These are phyloP conservation scores for Solanum infundibuliforme DNA, from an alignment of 257 asterid species.

Conservation along the genomic window DNA sequence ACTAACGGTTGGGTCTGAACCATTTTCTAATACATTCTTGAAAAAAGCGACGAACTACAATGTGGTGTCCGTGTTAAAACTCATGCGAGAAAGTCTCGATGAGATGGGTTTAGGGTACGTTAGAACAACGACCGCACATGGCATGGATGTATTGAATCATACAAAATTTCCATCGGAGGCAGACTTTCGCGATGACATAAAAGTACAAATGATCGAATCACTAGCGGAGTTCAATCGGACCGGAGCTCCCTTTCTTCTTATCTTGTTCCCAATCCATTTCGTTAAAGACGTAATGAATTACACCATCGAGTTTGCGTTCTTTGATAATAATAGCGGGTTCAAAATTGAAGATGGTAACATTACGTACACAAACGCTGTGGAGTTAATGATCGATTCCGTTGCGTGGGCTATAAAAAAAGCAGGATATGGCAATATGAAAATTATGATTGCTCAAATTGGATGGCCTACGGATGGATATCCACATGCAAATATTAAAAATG, in stretches of 20 bases:
- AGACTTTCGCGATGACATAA: slow-evolving; percentile 24
- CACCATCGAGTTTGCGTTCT: slow-evolving; percentile 19
- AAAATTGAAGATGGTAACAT: slow-evolving; percentile 9
- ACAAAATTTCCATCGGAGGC: slow-evolving; percentile 25
- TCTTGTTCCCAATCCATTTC: slow-evolving; percentile 21
- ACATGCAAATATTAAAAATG: slow-evolving; percentile 12
- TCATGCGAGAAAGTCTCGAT: not conserved
- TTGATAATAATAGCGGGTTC: slow-evolving; percentile 19
- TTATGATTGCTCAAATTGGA: slow-evolving; percentile 39
- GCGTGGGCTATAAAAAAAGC: slow-evolving; percentile 26
- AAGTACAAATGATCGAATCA: slow-evolving; percentile 6
- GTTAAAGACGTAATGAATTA: slow-evolving; percentile 1
- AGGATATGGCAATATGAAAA: slow-evolving; percentile 11
- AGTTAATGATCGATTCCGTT: slow-evolving; percentile 26
- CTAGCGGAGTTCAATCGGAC: not conserved
- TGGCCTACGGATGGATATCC: slow-evolving; percentile 56
- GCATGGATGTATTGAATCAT: slow-evolving; percentile 3
- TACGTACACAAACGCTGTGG: slow-evolving; percentile 30
- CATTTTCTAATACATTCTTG: not conserved
- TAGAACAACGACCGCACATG: slow-evolving; percentile 10
- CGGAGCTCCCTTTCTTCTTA: not conserved
- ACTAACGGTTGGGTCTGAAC: not conserved
- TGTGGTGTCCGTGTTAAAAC: not conserved
- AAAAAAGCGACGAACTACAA: not conserved
- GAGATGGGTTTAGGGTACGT: not conserved